Evolutionary conservation across 148 eudicot species (phyloP), one percentile per base, ranked within the genome.

Genomic region (Nepenthes mirabilis): DNA sequence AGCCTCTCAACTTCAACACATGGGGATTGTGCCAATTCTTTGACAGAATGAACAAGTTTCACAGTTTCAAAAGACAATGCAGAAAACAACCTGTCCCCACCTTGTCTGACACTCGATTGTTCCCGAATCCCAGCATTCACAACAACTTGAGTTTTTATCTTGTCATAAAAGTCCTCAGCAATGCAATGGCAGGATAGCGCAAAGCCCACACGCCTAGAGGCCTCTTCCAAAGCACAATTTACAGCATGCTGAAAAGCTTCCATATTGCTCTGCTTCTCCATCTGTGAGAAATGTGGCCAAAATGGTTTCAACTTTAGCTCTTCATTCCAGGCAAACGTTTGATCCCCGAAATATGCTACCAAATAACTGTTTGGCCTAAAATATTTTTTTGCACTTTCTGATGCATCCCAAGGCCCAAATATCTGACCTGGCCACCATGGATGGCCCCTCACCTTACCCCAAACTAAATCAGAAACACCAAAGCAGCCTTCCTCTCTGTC

Each of bases 361-460:
- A 89, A 65, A 60, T 74, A 76, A 43, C 76, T 49, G 33, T 75
- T 81, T 14, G 75, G 70, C 65, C 72, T 85, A 10, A 54, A 76
- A 62, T 83, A 66, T 36, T 78, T 85, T 70, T 13, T 71, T 34
- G 87, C 90, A 61, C 66, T 78, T 33, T 74, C 75, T 1, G 96
- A 75, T 34, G 93, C 72, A 79, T 81, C 82, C 34, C 72, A 72
- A 37, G 81, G 74, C 52, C 74, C 82, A 67, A 79, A 81, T 68
- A 89, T 85, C 73, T 89, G 96, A 13, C 85, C 96, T 10, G 96
- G 96, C 96, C 96, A 89, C 96, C 96, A 89, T 1, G 93, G 96
- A 71, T 89, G 91, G 69, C 87, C 79, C 81, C 72, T 81, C 37
- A 89, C 96, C 73, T 89, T 89, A 8, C 85, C 93, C 96, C 96